Evolutionary conservation across 257 asterid genomes (phyloP).

Genomic region (Fraxinus americana): DNA sequence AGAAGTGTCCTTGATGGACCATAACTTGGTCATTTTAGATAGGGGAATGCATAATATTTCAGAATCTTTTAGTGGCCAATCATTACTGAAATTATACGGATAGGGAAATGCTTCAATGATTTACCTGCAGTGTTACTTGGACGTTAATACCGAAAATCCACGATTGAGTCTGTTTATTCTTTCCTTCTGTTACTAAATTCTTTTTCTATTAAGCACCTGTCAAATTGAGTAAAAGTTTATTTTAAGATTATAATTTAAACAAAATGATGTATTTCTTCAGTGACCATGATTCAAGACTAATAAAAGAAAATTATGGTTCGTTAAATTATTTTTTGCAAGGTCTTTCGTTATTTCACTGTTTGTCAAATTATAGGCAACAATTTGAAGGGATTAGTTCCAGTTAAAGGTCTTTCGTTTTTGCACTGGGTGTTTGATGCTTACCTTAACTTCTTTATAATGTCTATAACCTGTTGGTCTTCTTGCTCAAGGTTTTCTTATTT

Average conservation of each 20-base stretch:
- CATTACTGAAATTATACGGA: neutral
- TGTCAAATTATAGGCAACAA: neutral
- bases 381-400: neutral
- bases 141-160: neutral
- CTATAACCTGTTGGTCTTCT: neutral
- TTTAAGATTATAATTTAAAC: neutral
- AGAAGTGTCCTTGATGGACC: neutral
- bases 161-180: neutral
- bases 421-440: slow-evolving; percentile 1
- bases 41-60: neutral
- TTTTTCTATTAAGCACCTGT: neutral
- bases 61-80: neutral
- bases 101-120: neutral
- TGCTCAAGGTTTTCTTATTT: slow-evolving; percentile 19
- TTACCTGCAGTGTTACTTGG: neutral
- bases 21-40: neutral
- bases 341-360: neutral
- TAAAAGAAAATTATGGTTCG: neutral
- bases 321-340: neutral
- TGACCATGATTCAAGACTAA: neutral
- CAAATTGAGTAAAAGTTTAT: neutral
- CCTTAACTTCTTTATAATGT: slow-evolving; percentile 10
- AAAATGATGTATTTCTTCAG: neutral
- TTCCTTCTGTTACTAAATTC: neutral
- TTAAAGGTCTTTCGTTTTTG: neutral